Percentiles rank a stretch among this genome's conserved stretches.
phyloP scores from a whole-genome alignment of 2,329 filamentous ascomycete genomes.

The Stemphylium vesicarium region DNA sequence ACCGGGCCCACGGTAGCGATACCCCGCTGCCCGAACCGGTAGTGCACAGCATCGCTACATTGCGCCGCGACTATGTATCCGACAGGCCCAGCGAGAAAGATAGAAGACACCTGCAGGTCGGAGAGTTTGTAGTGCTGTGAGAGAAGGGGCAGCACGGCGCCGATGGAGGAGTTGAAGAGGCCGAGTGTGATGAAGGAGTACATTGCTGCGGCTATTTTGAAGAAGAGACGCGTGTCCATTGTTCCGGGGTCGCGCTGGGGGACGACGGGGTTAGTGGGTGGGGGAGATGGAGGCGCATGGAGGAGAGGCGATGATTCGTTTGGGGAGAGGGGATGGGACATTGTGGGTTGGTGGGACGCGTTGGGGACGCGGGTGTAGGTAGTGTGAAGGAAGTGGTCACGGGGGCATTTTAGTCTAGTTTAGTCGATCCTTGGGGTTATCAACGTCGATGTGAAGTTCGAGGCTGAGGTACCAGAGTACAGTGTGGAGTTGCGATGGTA shows the following conservation, averaged over 20 bases:
- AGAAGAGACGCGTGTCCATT: slow-evolving; percentile 1
- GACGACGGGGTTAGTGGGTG: neutral
- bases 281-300: neutral
- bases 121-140: slow-evolving; percentile 51
- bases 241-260: neutral
- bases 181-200: slow-evolving; percentile 65
- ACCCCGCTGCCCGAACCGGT: slow-evolving; percentile 51
- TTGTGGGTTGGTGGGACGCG: slow-evolving; percentile 4
- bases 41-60: slow-evolving; percentile 50
- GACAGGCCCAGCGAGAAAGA: slow-evolving; percentile 53
- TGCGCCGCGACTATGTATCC: slow-evolving; percentile 55
- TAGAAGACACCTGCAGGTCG: slow-evolving; percentile 53
- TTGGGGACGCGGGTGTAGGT: neutral
- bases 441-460: neutral
- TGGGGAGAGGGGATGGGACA: neutral
- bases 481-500: neutral
- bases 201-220: slow-evolving; percentile 61
- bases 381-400: neutral
- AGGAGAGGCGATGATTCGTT: slow-evolving; percentile 16
- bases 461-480: neutral
- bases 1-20: slow-evolving; percentile 52
- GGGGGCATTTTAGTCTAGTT: neutral
- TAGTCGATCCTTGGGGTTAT: neutral
- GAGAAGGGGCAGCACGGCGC: slow-evolving; percentile 47
- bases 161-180: slow-evolving; percentile 35